Base-by-base conservation (phyloP, 768 basidiomycete species). In the Kwoniella shandongensis region DNA sequence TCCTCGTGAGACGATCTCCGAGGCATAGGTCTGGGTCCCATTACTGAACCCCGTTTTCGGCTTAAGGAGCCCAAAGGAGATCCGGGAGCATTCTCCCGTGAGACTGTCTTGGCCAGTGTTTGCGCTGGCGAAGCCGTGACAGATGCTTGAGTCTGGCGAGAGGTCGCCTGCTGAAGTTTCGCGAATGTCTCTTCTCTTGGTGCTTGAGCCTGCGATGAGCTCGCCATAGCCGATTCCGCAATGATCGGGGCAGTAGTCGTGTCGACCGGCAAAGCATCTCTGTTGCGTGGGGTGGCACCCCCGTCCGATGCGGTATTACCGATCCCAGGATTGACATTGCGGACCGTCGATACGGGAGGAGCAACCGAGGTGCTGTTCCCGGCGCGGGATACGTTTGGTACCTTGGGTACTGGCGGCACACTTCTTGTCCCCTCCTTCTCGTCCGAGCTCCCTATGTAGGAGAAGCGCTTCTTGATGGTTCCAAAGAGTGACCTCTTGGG, bases 1-100 rank as follows among this genome's bases (percentile, higher is more conserved):
- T 32, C 29, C 15, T 39, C 49, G 8, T 22, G 38, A 42, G 40
- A 42, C 13, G 25, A 7, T 13, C 30, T 18, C 6, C 25, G 5
- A 26, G 54, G 59, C 59, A 61, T 61, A 2, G 59, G 59, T 46
- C 59, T 27, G 39, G 59, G 59, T n/a, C 59, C 59, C 15, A 42
- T 35, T 25, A 61, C 25, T 17, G 59, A 61, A 27, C 46, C 40
- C n/a, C 52, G 23, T 41, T 61, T 55, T 44, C 41, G 25, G 20
- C 32, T 27, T 23, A 26, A 46, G 23, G 52, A 59, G 12, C 25
- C 42, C 30, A 51, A 29, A 38, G 32, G 44, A 32, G 59, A 45
- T 15, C 42, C 44, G n/a, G 59, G 45, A 7, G 53, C 29, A n/a
- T 36, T 29, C 6, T 60, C 32, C 6, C 42, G 48, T 11, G 59